A percentile compares a stretch with the other conserved stretches of the same genome.
Conservation (phyloP, 2,329 filamentous ascomycete species). For the Clonostachys rhizophaga region DNA sequence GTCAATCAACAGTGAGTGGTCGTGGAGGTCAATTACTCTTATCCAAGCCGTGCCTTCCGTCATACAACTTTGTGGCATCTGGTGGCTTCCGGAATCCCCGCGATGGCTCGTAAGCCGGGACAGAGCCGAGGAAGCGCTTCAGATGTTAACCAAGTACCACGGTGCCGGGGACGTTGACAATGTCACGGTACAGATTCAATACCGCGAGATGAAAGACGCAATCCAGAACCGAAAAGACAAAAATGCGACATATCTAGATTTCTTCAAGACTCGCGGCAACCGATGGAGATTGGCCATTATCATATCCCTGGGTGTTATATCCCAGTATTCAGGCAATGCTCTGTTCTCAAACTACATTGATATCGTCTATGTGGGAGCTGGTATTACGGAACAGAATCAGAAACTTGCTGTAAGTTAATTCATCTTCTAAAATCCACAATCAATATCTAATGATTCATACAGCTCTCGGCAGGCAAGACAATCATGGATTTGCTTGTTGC, state of each 20-base stretch:
- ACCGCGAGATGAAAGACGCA: slow-evolving; percentile 61
- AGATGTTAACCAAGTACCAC: slow-evolving; percentile 59
- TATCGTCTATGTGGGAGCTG: slow-evolving; percentile 55
- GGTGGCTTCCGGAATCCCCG: slow-evolving; percentile 62
- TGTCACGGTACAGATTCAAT: slow-evolving; percentile 60
- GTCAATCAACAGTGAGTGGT: slow-evolving; percentile 54
- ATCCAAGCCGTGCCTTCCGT: slow-evolving; percentile 58
- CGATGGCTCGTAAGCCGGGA: slow-evolving; percentile 62
- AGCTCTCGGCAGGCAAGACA: slow-evolving; percentile 48
- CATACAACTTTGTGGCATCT: slow-evolving; percentile 62
- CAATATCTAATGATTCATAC: slow-evolving; percentile 9
- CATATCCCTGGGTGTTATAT: slow-evolving; percentile 60
- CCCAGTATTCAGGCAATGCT: slow-evolving; percentile 64
- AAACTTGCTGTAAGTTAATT: slow-evolving; percentile 42
- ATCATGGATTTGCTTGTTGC: slow-evolving; percentile 55
- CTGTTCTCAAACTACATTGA: slow-evolving; percentile 65
- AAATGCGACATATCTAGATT: slow-evolving; percentile 52
- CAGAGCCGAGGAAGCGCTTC: slow-evolving; percentile 55
- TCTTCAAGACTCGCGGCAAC: slow-evolving; percentile 59
- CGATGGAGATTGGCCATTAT: slow-evolving; percentile 58
- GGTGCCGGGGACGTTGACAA: slow-evolving; percentile 55
- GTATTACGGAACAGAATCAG: slow-evolving; percentile 51
- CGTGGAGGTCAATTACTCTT: slow-evolving; percentile 63
- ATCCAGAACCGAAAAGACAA: slow-evolving; percentile 47
- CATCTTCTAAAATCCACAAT: slow-evolving; percentile 1